These are phyloP conservation scores for Geotrichum bryndzae DNA, from an alignment of 1,139 yeast species.

Conservation along the genomic window DNA sequence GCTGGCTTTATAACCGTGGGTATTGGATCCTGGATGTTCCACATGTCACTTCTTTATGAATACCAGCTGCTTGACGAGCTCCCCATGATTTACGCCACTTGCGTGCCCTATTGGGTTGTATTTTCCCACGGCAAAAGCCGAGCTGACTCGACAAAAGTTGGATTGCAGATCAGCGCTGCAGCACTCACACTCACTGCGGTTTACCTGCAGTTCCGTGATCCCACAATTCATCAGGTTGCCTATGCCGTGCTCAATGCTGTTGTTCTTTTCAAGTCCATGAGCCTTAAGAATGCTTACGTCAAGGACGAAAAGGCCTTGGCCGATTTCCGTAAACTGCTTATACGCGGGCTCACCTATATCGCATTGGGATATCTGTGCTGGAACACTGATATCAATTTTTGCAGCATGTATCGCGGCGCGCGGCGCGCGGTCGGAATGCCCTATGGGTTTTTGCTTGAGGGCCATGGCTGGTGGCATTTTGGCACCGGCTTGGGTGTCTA, in stretches of 20 bases:
- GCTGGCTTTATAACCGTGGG: slow-evolving; percentile 85
- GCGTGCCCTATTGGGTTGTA: slow-evolving; percentile 88
- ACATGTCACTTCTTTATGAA: slow-evolving; percentile 86
- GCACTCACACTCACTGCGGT: slow-evolving; percentile 55
- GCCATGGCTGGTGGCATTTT: slow-evolving; percentile 98
- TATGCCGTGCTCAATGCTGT: slow-evolving; percentile 59
- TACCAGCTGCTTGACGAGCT: slow-evolving; percentile 89
- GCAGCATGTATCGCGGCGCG: slow-evolving; percentile 52
- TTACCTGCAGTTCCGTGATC: slow-evolving; percentile 67
- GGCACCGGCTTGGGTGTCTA: slow-evolving; percentile 81
- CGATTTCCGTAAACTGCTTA: slow-evolving; percentile 50
- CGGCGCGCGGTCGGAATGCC: slow-evolving; percentile 77
- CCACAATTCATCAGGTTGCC: slow-evolving; percentile 80
- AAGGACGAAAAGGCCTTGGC: slow-evolving; percentile 43
- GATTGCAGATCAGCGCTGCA: slow-evolving; percentile 33
- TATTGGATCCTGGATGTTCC: slow-evolving; percentile 89
- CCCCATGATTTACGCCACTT: slow-evolving; percentile 97
- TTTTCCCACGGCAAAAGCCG: slow-evolving; percentile 56
- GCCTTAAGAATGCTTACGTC: slow-evolving; percentile 48
- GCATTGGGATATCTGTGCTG: slow-evolving; percentile 70
- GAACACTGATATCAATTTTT: slow-evolving; percentile 79
- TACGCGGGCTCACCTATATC: slow-evolving; percentile 59
- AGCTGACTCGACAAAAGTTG: slow-evolving; percentile 35
- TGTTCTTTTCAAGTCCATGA: slow-evolving; percentile 53
- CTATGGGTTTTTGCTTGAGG: slow-evolving; percentile 77